Base-by-base conservation (phyloP, 495 filamentous ascomycete genomes). In the Penicillium antarcticum region DNA sequence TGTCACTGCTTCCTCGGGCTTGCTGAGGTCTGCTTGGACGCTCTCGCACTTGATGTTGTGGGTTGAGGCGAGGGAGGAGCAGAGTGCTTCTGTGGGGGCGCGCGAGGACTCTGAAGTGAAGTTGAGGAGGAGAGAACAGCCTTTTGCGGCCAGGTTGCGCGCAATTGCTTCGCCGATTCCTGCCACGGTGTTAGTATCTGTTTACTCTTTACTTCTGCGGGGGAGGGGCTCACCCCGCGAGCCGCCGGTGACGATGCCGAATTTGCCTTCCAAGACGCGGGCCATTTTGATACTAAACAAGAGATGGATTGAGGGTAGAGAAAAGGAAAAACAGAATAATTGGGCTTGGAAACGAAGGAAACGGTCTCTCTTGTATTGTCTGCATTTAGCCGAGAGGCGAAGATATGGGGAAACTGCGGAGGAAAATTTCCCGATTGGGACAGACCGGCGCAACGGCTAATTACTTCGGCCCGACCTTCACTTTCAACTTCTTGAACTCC, bases 161-260 rank as follows among this genome's bases (percentile, higher is more conserved):
- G 84, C 85, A 57, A 92, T 90, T n/a, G 87, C 86, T 49, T 83
- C 87, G 42, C 91, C 91, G 62, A 96, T 95, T 56, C 91, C 91
- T 95, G 5, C 31, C 19, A 13, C 14, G 26, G 17, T 23, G 29
- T 62, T 55, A 61, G 53, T 32, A 18, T 39, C 9, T 32, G 6
- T 9, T 38, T n/a, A n/a, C n/a, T n/a, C n/a, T 29, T 51, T 35
- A 32, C 37, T 58, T 33, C 29, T 35, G 47, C 36, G 24, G 45
- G 19, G 32, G 44, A 55, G 42, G 8, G 13, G 16, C 68, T 34
- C 66, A 87, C 87, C 87, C 67, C 87, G 74, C 51, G 87, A 89
- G 43, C 80, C 85, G 33, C 88, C 88, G n/a, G 88, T 90, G 44
- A 92, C 74, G 57, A 92, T 86, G 37, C 79, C 87, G 18, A 90